phyloP scores from a whole-genome alignment of 352 stramenopile species.

The Aphanomyces stellatus region DNA sequence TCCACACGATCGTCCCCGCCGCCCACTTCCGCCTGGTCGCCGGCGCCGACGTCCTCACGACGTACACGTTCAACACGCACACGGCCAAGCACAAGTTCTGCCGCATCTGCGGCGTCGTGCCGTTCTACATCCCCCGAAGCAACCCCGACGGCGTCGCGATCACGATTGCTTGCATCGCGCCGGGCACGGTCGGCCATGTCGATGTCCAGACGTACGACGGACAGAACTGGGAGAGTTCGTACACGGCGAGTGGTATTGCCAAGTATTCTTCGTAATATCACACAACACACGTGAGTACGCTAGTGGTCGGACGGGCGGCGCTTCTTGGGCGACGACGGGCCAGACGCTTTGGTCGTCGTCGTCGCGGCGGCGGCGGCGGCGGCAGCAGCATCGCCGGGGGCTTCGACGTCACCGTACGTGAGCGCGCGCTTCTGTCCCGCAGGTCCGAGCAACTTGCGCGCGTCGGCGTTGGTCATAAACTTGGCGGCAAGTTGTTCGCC shows the following conservation, averaged over 20 bases:
- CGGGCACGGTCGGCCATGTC: conserved; percentile 37
- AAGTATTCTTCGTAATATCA: conserved; percentile 20
- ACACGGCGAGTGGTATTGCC: conserved; percentile 20
- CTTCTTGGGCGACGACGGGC: too few relatives aligned
- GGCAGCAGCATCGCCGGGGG: conserved; percentile 51
- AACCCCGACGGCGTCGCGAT: conserved; percentile 73
- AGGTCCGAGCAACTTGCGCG: conserved; percentile 48
- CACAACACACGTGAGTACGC: too few relatives aligned
- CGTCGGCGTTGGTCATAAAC: conserved; percentile 47
- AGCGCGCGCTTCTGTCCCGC: conserved; percentile 57
- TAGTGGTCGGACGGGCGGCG: too few relatives aligned
- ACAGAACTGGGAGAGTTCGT: conserved; percentile 51
- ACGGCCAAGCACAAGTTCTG: conserved; percentile 74
- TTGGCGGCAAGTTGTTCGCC: conserved; percentile 52
- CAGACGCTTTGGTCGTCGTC: too few relatives aligned
- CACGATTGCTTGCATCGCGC: conserved; percentile 61
- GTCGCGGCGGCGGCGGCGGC: conserved; percentile 36
- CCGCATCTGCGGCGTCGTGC: conserved; percentile 60
- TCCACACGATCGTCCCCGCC: conserved; percentile 53
- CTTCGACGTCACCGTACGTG: conserved; percentile 63
- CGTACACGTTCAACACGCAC: conserved; percentile 80
- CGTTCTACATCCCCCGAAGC: conserved; percentile 75
- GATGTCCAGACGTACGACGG: conserved; percentile 62
- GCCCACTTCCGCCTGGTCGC: conserved; percentile 43
- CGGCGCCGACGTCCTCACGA: conserved; percentile 40